Evolutionary conservation across 176 grass and related monocot species (phyloP).

Genomic region (Aegilops longissima): DNA sequence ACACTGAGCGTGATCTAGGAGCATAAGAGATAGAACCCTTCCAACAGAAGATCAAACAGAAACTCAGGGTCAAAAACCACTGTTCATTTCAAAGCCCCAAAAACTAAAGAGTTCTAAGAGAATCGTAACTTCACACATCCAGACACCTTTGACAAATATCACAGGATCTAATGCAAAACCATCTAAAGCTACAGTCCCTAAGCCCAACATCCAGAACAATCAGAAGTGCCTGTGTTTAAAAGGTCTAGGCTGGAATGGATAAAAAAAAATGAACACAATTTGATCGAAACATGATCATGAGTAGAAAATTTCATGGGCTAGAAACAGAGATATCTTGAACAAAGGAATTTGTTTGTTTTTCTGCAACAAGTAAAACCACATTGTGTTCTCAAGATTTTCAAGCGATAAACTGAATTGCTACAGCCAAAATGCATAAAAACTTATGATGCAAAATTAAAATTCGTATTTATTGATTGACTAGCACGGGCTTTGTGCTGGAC

Average conservation of each 20-base stretch:
- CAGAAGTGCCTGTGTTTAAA: not conserved
- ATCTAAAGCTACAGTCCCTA: not conserved
- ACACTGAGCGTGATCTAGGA: constrained; percentile 16
- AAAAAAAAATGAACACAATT: not conserved
- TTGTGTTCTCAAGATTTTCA: not conserved
- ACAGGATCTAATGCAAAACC: not conserved
- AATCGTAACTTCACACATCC: not conserved
- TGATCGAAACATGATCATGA: not conserved
- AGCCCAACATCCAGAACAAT: not conserved
- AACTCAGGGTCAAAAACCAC: not conserved
- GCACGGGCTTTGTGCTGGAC: not conserved
- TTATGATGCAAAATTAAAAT: not conserved
- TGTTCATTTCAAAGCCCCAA: not conserved
- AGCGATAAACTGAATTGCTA: not conserved
- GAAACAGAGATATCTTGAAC: not conserved
- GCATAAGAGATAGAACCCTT: not conserved
- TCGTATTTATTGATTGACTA: not conserved
- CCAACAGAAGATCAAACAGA: not conserved
- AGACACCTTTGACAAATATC: not conserved
- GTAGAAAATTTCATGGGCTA: not conserved
- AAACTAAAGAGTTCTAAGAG: not conserved
- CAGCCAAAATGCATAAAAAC: not conserved
- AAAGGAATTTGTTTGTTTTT: not conserved
- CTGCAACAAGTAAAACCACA: not conserved
- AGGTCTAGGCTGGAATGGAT: not conserved